A percentile compares a stretch with the other conserved stretches of the same genome.
Evolutionary conservation across 306 rosid genomes (phyloP).

Genomic region (Cercis canadensis): DNA sequence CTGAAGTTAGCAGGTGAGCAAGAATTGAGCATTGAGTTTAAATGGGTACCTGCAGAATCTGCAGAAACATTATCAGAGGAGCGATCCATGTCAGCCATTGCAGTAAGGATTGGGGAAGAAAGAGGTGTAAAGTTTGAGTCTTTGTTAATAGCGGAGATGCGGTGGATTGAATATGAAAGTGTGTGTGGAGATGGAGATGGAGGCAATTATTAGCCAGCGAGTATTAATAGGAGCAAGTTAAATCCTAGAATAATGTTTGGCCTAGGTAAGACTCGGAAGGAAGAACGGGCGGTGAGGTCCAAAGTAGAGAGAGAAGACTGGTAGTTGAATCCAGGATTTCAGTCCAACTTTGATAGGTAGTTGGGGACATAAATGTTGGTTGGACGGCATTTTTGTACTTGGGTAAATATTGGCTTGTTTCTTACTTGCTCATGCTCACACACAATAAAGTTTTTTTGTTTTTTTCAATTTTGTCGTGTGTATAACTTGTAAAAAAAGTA

Average conservation of each 20-base stretch:
- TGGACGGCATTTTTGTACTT: conserved; percentile 28
- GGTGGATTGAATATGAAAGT: not conserved
- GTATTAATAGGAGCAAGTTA: conserved; percentile 51
- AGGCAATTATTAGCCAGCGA: conserved; percentile 33
- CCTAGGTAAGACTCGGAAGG: too few species aligned
- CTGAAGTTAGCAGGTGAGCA: not conserved
- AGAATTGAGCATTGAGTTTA: conserved; percentile 2
- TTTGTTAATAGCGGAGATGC: not conserved
- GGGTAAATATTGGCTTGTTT: too few species aligned
- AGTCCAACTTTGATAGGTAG: conserved; percentile 62
- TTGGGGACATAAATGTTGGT: conserved; percentile 51
- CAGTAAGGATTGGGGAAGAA: conserved; percentile 26
- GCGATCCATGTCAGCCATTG: conserved; percentile 66
- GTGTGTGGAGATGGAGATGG: not conserved
- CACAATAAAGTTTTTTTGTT: too few species aligned
- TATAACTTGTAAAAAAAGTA: too few species aligned
- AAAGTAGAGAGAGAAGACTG: conserved; percentile 48
- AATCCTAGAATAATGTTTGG: conserved; percentile 9
- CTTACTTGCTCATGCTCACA: too few species aligned
- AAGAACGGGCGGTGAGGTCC: conserved; percentile 37
- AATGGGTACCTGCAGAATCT: conserved; percentile 69
- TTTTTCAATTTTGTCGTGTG: too few species aligned
- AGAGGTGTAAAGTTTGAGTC: conserved; percentile 15
- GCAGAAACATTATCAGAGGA: conserved; percentile 51
- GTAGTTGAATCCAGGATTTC: conserved; percentile 58